A percentile compares a stretch with the other conserved stretches of the same genome.
Conservation (phyloP, 345 rosid species). For the Syzygium aromaticum region DNA sequence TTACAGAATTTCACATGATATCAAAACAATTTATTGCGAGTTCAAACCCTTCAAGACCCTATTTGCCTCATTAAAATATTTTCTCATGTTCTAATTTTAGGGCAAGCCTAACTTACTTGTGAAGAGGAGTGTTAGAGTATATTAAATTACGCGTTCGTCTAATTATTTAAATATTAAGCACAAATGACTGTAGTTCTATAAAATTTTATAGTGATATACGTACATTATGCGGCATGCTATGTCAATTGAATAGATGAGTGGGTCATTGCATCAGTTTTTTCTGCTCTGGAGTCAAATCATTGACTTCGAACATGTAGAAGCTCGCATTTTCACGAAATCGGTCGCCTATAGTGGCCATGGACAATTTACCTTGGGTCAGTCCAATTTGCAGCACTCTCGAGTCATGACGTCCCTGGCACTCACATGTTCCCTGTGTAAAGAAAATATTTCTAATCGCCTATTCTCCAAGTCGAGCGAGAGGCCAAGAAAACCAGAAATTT, state of each 20-base stretch:
- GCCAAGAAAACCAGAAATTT: too few species aligned
- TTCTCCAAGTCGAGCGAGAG: neutral
- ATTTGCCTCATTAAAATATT: neutral
- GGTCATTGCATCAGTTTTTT: neutral
- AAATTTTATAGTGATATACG: neutral
- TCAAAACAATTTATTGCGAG: too few species aligned
- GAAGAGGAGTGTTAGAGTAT: neutral
- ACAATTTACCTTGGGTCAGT: neutral
- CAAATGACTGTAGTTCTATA: too few species aligned
- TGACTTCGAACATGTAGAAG: neutral
- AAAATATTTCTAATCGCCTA: neutral
- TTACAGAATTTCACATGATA: too few species aligned
- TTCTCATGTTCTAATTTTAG: neutral
- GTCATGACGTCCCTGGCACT: neutral
- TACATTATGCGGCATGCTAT: too few species aligned
- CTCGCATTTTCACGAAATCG: too few species aligned
- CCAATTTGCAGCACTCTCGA: neutral
- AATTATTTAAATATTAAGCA: too few species aligned
- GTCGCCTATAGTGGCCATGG: too few species aligned
- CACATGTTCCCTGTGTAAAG: neutral
- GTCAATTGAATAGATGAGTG: too few species aligned
- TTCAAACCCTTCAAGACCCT: neutral
- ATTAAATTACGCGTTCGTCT: too few species aligned
- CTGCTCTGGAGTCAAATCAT: fast-evolving
- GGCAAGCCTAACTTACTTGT: too few species aligned